Evolutionary conservation across 495 filamentous ascomycete genomes (phyloP).

Genomic region (Articulospora tetracladia): DNA sequence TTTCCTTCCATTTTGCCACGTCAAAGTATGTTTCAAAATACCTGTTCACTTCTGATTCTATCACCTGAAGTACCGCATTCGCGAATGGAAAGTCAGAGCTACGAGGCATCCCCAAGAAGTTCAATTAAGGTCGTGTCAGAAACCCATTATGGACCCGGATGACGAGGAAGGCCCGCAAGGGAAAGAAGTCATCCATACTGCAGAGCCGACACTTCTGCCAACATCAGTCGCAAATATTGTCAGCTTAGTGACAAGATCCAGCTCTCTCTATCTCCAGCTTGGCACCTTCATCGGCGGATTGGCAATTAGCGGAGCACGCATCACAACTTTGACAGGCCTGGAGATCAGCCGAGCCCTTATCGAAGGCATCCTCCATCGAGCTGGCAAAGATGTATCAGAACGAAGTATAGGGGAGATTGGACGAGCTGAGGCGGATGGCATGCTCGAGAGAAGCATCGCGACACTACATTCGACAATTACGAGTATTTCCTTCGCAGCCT

Average conservation of each 20-base stretch:
- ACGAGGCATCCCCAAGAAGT: not conserved
- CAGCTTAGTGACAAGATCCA: conserved; percentile 64
- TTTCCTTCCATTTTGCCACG: conserved; percentile 4
- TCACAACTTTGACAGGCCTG: conserved; percentile 65
- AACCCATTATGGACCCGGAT: conserved; percentile 5
- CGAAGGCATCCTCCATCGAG: conserved; percentile 61
- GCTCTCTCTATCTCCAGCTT: conserved; percentile 67
- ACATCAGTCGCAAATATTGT: conserved; percentile 63
- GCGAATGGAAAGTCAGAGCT: conserved; percentile 5
- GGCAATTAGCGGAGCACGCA: conserved; percentile 60
- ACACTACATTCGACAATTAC: conserved; percentile 59
- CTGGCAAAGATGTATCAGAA: conserved; percentile 61
- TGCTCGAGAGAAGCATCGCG: conserved; percentile 61
- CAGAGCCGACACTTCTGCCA: conserved; percentile 56
- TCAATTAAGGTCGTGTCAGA: not conserved
- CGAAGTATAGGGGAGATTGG: conserved; percentile 51
- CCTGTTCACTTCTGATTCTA: not conserved
- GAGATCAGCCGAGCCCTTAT: conserved; percentile 64
- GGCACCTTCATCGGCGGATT: conserved; percentile 62
- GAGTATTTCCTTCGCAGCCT: conserved; percentile 62
- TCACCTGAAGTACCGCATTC: not conserved
- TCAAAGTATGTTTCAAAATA: not conserved
- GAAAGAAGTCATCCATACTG: conserved; percentile 1
- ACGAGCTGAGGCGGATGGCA: conserved; percentile 55
- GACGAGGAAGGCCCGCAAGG: conserved; percentile 23